Base-by-base conservation (phyloP, 2,329 filamentous ascomycete genomes). In the Rasamsonia emersonii region DNA sequence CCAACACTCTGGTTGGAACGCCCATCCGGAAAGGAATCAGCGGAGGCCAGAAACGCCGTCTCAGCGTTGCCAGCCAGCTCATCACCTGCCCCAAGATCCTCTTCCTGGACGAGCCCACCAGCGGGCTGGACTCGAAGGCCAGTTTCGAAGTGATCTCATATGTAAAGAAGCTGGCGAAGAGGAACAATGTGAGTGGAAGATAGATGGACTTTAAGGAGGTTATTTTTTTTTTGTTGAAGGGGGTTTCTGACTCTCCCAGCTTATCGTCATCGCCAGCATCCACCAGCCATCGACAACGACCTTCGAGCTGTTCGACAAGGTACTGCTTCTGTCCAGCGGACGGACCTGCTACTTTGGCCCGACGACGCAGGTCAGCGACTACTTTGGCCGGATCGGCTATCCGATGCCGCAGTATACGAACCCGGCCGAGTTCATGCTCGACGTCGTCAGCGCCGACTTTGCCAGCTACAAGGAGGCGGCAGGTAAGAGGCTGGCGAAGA, bases 101-200 rank as follows among this genome's bases (percentile, higher is more conserved):
- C 15, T 91, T 93, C 50, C 61, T 93, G 18, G 83, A 91, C 50
- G 84, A 91, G 56, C 84, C 84, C 1, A 93, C 85, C 0, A 86
- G 80, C 42, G 86, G 86, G 6, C 65, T 93, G 7, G 86, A 93
- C 54, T 88, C 82, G 5, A 77, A 77, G 0, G 79, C 80, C 0
- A 83, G 79, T 36, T 78, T 67, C 42, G 82, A 93, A 54, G 82
- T 93, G 14, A 76, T 89, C 34, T 78, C 68, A 3, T 86, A 82
- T 52, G 70, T 89, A 29, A 76, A 71, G 48, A 63, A 68, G 7
- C 68, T 86, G 18, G 82, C 77, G 1, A 71, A 68, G 49, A 68
- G 70, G 38, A 75, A 84, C 50, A 80, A 79, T 37, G 75, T 79
- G 45, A 39, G 68, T 42, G 10, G 19, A 21, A n/a, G n/a, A n/a